phyloP scores from a whole-genome alignment of 768 basidiomycete genomes.

The Rhizopogon vinicolor region DNA sequence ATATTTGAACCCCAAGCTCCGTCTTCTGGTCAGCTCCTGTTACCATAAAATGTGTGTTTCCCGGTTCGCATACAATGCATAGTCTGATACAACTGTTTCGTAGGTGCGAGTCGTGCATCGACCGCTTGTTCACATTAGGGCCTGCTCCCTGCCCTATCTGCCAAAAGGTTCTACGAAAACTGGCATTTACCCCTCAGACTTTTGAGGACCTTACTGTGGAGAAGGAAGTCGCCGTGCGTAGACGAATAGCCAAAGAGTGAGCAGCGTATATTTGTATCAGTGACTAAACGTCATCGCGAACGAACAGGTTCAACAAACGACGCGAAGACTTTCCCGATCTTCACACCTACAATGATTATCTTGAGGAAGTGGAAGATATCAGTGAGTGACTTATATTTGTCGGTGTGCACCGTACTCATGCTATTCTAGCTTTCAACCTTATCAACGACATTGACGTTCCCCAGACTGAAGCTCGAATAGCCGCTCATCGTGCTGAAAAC shows the following conservation, averaged over 20 bases:
- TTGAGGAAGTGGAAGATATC: conserved; percentile 94
- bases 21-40: conserved; percentile 91
- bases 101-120: conserved; percentile 99
- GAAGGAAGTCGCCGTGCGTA: conserved; percentile 88
- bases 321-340: conserved; percentile 83
- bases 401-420: not conserved
- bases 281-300: not conserved
- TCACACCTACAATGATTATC: conserved; percentile 86
- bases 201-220: conserved; percentile 92
- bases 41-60: conserved; percentile 91
- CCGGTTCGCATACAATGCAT: not conserved
- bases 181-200: conserved; percentile 93
- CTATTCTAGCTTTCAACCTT: conserved; percentile 79
- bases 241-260: conserved; percentile 87
- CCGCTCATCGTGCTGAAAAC: conserved; percentile 75
- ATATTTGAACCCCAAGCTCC: conserved; percentile 90
- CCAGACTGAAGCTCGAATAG: conserved; percentile 81
- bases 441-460: conserved; percentile 82
- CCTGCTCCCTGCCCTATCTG: conserved; percentile 97
- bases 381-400: conserved; percentile 35
- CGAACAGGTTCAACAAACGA: conserved; percentile 85
- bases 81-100: conserved; percentile 2
- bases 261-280: conserved; percentile 13
- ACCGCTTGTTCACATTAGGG: conserved; percentile 91
- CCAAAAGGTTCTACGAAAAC: conserved; percentile 78